Conservation (phyloP, 257 asterid species). For the Echites panduratus region DNA sequence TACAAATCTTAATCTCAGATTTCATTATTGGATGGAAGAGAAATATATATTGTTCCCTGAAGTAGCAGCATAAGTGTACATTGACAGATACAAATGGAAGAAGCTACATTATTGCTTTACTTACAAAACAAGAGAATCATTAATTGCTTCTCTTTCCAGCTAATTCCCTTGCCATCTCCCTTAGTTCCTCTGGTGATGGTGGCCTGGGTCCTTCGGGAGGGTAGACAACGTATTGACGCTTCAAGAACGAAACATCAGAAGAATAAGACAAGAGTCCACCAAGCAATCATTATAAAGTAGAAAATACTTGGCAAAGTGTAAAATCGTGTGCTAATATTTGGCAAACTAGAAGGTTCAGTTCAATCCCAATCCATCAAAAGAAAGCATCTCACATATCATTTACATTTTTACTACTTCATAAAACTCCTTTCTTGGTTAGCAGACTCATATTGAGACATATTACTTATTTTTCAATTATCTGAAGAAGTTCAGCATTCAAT, state of each 20-base stretch:
- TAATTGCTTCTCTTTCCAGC: slow-evolving; percentile 56
- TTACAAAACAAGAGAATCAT: slow-evolving; percentile 10
- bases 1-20: background rate
- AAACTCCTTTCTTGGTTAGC: background rate
- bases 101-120: slow-evolving; percentile 17
- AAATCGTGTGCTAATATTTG: too few species aligned
- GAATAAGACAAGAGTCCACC: slow-evolving; percentile 10
- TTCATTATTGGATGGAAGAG: background rate
- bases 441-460: background rate
- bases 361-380: background rate
- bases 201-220: slow-evolving; percentile 80
- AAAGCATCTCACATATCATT: background rate
- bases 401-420: background rate
- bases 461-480: background rate
- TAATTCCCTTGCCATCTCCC: slow-evolving; percentile 75
- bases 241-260: slow-evolving; percentile 16
- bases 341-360: background rate
- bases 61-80: slow-evolving; percentile 2
- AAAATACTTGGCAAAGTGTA: too few species aligned
- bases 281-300: background rate
- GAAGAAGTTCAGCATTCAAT: background rate
- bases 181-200: slow-evolving; percentile 82
- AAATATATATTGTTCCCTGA: background rate
- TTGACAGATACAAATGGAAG: slow-evolving; percentile 9
- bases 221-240: slow-evolving; percentile 85